These are phyloP conservation scores for Saturnispora kantuleensis DNA, from an alignment of 805 yeast species.

Conservation along the genomic window DNA sequence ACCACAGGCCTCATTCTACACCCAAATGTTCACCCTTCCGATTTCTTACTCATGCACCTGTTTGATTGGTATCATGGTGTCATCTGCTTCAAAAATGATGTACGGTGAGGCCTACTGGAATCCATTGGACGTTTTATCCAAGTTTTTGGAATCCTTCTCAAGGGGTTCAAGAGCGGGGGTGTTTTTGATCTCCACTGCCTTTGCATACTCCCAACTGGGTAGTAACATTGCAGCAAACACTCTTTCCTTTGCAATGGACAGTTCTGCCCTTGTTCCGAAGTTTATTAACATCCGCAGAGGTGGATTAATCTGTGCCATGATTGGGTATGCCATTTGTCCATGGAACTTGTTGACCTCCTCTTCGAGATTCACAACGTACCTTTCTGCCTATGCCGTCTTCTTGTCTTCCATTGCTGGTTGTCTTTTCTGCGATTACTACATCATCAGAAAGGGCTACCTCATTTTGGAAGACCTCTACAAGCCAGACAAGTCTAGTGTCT, in stretches of 20 bases:
- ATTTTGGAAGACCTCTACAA: slow-evolving; percentile 17
- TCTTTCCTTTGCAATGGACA: slow-evolving; percentile 40
- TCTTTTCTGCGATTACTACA: slow-evolving; percentile 30
- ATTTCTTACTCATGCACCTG: slow-evolving; percentile 25
- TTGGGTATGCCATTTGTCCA: slow-evolving; percentile 31
- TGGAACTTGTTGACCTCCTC: slow-evolving; percentile 32
- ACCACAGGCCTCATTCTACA: slow-evolving; percentile 12
- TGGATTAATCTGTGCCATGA: slow-evolving; percentile 28
- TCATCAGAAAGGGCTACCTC: slow-evolving; percentile 31
- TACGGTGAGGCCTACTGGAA: slow-evolving; percentile 30
- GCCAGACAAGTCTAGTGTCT: slow-evolving; percentile 8
- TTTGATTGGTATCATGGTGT: slow-evolving; percentile 35
- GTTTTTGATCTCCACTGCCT: slow-evolving; percentile 37
- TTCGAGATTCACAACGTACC: slow-evolving; percentile 25
- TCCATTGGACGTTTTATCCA: slow-evolving; percentile 32
- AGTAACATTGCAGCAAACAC: slow-evolving; percentile 32
- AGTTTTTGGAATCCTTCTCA: slow-evolving; percentile 31
- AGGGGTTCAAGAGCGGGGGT: slow-evolving; percentile 40
- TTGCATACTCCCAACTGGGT: slow-evolving; percentile 30
- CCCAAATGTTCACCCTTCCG: slow-evolving; percentile 28
- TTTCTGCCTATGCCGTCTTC: slow-evolving; percentile 26
- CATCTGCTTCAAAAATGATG: slow-evolving; percentile 32
- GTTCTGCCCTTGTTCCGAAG: slow-evolving; percentile 38
- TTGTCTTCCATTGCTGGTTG: slow-evolving; percentile 32
- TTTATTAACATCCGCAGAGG: slow-evolving; percentile 38